phyloP scores from a whole-genome alignment of 345 rosid genomes.

The Euphorbia peplus region DNA sequence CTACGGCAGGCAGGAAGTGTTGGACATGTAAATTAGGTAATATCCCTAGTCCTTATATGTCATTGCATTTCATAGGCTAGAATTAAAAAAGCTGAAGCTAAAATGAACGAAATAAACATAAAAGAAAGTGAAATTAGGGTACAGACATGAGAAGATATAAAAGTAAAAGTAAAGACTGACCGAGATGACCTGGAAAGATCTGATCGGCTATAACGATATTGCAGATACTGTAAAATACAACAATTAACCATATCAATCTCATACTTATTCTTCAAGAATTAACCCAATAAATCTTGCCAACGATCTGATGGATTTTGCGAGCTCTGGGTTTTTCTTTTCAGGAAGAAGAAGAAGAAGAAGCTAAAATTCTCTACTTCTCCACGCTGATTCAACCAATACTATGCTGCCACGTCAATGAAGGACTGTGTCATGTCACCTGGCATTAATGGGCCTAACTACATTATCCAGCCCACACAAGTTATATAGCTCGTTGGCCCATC shows the following conservation, averaged over 20 bases:
- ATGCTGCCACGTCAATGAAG: conserved; percentile 19
- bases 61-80: neutral
- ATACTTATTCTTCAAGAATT: neutral
- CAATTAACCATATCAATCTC: conserved; percentile 23
- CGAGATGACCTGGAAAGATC: conserved; percentile 64
- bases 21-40: neutral
- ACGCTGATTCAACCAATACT: conserved; percentile 15
- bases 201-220: conserved; percentile 47
- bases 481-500: neutral
- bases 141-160: no score
- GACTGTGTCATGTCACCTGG: no score
- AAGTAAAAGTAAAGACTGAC: conserved; percentile 32
- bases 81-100: no score
- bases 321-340: conserved; percentile 1
- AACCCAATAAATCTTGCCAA: neutral
- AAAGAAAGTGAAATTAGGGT: neutral
- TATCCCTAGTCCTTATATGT: neutral
- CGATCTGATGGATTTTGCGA: neutral
- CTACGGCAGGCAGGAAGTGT: neutral
- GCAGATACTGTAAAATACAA: conserved; percentile 26
- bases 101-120: neutral
- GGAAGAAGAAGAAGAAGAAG: neutral
- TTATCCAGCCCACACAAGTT: neutral
- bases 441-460: neutral
- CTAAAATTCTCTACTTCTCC: neutral